Evolutionary conservation across 2,329 filamentous ascomycete genomes (phyloP), one percentile per base, ranked within the genome.

Genomic region (Ascochyta rabiei): DNA sequence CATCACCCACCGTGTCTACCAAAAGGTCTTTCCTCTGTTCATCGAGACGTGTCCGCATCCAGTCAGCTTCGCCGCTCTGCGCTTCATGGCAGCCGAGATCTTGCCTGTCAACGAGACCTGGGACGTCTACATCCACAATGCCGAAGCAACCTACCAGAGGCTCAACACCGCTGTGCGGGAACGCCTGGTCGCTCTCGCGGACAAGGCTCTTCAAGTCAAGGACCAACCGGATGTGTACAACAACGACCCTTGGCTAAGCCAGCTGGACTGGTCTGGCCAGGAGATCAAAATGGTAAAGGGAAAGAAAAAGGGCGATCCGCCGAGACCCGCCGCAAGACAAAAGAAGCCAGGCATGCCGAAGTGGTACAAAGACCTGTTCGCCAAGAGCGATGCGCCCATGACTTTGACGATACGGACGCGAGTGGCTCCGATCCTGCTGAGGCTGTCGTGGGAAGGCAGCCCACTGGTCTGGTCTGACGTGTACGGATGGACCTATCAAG

Each of bases 241-340:
- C 50, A 88, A 84, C 35, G 93, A 99, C 68, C 91, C 93, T 5
- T 99, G 96, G 96, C 76, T 99, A 68, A 84, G 83, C 60, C 95
- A 99, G 79, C 83, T 99, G 47, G 93, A 99, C 79, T 99, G 95
- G 95, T 90, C 90, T 0, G 91, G 91, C 3, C 93, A 98, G 75
- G 91, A 96, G 73, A 82, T 96, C 58, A 93, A 86, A 71, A 95
- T 93, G 89, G 87, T 86, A 19, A 98, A 97, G 72, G 89, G 88
- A 3, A 97, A 95, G 79, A 93, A 89, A 76, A 97, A 96, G 74
- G 81, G 79, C 9, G 91, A 96, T 51, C 87, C 89, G 10, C 89
- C 89, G 2, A 82, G 91, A 39, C 91, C 89, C 26, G 89, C 87
- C 7, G 87, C 87, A 10, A 82, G 89, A 40, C 95, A 99, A 73